These are phyloP conservation scores for Pseudocercospora fijiensis DNA, from an alignment of 2,329 filamentous ascomycete species.

Conservation along the genomic window DNA sequence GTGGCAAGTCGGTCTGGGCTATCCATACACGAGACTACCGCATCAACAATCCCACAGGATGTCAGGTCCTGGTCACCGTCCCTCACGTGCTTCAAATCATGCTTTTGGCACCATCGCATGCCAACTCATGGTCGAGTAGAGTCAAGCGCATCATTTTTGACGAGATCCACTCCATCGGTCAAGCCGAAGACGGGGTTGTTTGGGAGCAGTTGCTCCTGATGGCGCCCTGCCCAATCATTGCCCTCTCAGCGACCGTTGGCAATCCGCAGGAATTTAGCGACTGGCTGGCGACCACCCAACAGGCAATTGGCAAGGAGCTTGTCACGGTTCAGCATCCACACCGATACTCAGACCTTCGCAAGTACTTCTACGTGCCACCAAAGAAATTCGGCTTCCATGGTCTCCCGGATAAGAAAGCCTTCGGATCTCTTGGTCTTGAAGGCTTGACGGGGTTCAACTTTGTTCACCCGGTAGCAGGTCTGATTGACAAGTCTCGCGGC, in stretches of 20 bases:
- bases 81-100: slow-evolving; percentile 78
- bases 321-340: slow-evolving; percentile 67
- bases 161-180: slow-evolving; percentile 77
- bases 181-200: slow-evolving; percentile 71
- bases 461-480: slow-evolving; percentile 65
- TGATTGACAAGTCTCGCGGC: slow-evolving; percentile 61
- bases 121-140: slow-evolving; percentile 64
- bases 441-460: slow-evolving; percentile 54
- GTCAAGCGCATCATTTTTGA: slow-evolving; percentile 79
- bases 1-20: slow-evolving; percentile 70
- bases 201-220: slow-evolving; percentile 77
- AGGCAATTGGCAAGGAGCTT: slow-evolving; percentile 61
- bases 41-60: slow-evolving; percentile 70
- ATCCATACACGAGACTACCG: slow-evolving; percentile 75
- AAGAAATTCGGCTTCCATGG: slow-evolving; percentile 53
- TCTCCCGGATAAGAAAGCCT: slow-evolving; percentile 46
- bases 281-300: slow-evolving; percentile 67
- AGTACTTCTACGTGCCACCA: slow-evolving; percentile 64
- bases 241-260: slow-evolving; percentile 75
- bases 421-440: slow-evolving; percentile 50
- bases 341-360: slow-evolving; percentile 75
- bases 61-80: slow-evolving; percentile 74
- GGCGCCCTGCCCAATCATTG: slow-evolving; percentile 74
- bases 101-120: slow-evolving; percentile 65
- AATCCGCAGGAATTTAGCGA: slow-evolving; percentile 68